A percentile compares a stretch with the other conserved stretches of the same genome.
These are phyloP conservation scores for Mycena floridula DNA, from an alignment of 768 basidiomycete species.

Conservation along the genomic window DNA sequence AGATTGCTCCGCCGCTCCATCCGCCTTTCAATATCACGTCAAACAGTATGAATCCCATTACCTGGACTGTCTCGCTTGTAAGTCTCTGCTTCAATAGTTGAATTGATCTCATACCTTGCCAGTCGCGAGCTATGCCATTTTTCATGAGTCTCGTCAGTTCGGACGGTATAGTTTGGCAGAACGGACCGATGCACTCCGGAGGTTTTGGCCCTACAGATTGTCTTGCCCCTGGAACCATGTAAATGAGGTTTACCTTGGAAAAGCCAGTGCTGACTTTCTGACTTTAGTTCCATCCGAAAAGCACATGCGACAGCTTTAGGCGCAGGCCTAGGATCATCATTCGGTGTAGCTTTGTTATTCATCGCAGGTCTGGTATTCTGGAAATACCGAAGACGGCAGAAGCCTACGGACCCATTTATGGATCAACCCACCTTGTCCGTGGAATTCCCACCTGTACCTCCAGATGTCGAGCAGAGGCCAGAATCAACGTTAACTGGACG, in stretches of 20 bases:
- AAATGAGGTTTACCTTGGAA: constrained; percentile 4
- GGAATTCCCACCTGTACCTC: background rate
- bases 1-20: constrained; percentile 46
- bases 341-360: constrained; percentile 11
- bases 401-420: background rate
- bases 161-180: constrained; percentile 39
- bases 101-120: background rate
- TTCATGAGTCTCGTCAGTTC: constrained; percentile 42
- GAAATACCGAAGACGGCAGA: background rate
- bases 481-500: background rate
- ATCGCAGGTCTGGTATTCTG: constrained; percentile 6
- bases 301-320: constrained; percentile 12
- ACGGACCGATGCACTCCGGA: constrained; percentile 43
- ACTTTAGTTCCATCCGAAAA: constrained; percentile 6
- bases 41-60: constrained; percentile 26
- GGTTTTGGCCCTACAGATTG: constrained; percentile 32
- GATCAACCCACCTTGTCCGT: background rate
- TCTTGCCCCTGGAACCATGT: constrained; percentile 32
- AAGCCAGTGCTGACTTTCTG: background rate
- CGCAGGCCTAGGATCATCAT: constrained; percentile 13
- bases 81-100: constrained; percentile 1
- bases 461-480: background rate
- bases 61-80: constrained; percentile 36
- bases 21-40: constrained; percentile 47
- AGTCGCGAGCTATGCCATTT: constrained; percentile 43